Conservation (phyloP, 2,329 filamentous ascomycete species). For the Sordariomycetes sp. region DNA sequence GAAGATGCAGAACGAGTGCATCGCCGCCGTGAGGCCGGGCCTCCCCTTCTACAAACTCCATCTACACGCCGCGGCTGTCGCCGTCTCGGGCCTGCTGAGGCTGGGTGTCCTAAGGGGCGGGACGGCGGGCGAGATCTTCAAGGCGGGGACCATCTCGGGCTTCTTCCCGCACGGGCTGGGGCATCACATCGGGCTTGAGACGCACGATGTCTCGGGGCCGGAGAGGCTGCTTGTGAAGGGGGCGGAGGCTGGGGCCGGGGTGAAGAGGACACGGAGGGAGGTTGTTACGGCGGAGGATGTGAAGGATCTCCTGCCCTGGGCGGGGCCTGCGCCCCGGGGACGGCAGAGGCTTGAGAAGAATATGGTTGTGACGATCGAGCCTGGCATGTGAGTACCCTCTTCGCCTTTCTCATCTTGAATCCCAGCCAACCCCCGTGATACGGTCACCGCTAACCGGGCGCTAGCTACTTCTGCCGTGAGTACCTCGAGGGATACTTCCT, state of each 20-base stretch:
- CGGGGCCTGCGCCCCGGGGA: conserved; percentile 15
- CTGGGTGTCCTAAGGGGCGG: conserved; percentile 61
- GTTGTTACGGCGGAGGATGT: conserved; percentile 22
- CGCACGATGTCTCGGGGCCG: conserved; percentile 41
- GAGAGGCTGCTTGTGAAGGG: conserved; percentile 20
- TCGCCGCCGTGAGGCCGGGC: conserved; percentile 55
- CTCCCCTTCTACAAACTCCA: conserved; percentile 61
- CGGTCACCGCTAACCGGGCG: background rate
- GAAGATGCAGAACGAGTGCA: conserved; percentile 67
- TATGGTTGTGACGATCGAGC: conserved; percentile 70
- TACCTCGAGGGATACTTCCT: conserved; percentile 61
- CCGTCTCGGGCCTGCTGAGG: conserved; percentile 53
- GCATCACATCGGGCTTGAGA: conserved; percentile 53
- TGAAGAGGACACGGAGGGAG: conserved; percentile 17
- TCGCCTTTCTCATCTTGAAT: background rate
- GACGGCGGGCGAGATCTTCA: conserved; percentile 36
- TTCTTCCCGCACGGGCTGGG: conserved; percentile 56
- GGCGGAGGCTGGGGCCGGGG: conserved; percentile 6
- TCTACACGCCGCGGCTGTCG: conserved; percentile 57
- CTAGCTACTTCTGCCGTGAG: conserved; percentile 59
- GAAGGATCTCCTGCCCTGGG: conserved; percentile 8
- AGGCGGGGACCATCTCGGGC: conserved; percentile 38
- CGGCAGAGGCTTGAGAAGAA: conserved; percentile 35
- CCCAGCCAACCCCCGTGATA: too few species aligned
- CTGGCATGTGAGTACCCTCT: conserved; percentile 42